Base-by-base conservation (phyloP, 106 monocot species). In the Dendrobium huoshanense region DNA sequence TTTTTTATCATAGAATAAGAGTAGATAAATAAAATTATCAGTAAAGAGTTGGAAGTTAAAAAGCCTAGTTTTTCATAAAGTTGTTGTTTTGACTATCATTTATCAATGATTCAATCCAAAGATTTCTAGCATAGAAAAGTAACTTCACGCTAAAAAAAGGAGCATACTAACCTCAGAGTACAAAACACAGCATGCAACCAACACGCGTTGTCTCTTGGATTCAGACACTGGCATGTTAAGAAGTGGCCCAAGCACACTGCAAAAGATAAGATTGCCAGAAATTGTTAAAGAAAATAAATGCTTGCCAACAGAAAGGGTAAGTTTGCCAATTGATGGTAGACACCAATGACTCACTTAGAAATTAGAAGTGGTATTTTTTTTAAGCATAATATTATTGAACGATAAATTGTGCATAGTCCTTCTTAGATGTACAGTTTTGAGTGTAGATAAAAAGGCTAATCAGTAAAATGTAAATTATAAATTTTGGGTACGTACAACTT, bases 141-240 rank as follows among this genome's bases (percentile, higher is more conserved):
- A 27, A 61, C 41, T 47, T 45, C 16, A 44, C 8, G 54, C 2
- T 9, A 41, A 43, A 59, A 48, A 48, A 58, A 29, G 72, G 41
- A 47, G 42, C n/a, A 44, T 64, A 91, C 92, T 61, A 81, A 98
- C 99, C 99, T 99, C 99, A 45, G 99, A 78, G 84, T 95, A 99
- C 9, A 99, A 79, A 86, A 99, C 82, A 59, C 84, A 99, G 13
- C 75, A 95, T 77, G 99, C 88, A 77, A 95, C 99, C 89, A 99
- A 84, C 79, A 99, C 95, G 78, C 99, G 89, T 75, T 99, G 99
- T 81, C 99, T 92, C 88, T 91, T 99, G 61, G 93, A 91, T 90
- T 99, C 99, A 83, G 91, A 90, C 75, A 95, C 88, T 42, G 95
- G 93, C 99, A 93, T 99, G 85, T 93, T 99, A 19, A 99, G 89